phyloP scores from a whole-genome alignment of 2,329 filamentous ascomycete genomes.

The Rosellinia necatrix region DNA sequence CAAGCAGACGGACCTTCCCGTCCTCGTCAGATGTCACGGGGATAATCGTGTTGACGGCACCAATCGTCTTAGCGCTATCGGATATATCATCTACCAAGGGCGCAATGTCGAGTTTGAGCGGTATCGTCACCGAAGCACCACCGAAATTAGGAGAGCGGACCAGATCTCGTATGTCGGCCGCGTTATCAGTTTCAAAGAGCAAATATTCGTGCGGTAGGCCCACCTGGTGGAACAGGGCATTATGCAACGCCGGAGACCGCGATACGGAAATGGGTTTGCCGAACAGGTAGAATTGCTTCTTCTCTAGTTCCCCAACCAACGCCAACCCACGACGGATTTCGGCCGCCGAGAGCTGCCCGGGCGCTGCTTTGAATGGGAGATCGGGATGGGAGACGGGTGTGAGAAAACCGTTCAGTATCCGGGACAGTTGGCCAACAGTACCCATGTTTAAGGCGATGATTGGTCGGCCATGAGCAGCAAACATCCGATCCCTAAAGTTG shows the following conservation, averaged over 20 bases:
- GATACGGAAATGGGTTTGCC: slow-evolving; percentile 83
- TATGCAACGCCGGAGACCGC: slow-evolving; percentile 87
- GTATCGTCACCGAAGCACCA: slow-evolving; percentile 93
- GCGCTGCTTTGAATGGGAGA: slow-evolving; percentile 90
- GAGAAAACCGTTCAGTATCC: slow-evolving; percentile 89
- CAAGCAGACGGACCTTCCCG: slow-evolving; percentile 64
- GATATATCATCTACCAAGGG: slow-evolving; percentile 78
- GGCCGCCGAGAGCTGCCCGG: slow-evolving; percentile 86
- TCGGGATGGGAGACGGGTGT: slow-evolving; percentile 90
- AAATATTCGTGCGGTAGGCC: slow-evolving; percentile 87
- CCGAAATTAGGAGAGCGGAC: slow-evolving; percentile 79
- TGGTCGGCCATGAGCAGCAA: slow-evolving; percentile 74
- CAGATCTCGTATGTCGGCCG: slow-evolving; percentile 62
- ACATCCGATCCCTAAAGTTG: slow-evolving; percentile 79
- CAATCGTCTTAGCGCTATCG: slow-evolving; percentile 78
- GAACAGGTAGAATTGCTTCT: slow-evolving; percentile 83
- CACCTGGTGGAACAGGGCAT: slow-evolving; percentile 74
- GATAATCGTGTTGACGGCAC: slow-evolving; percentile 93
- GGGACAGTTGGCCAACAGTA: slow-evolving; percentile 80
- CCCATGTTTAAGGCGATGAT: slow-evolving; percentile 98
- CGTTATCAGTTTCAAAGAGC: slow-evolving; percentile 73
- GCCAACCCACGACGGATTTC: slow-evolving; percentile 83
- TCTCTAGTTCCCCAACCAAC: slow-evolving; percentile 76
- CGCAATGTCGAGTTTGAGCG: slow-evolving; percentile 89
- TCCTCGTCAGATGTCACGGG: slow-evolving; percentile 51